Percentiles rank a stretch among this genome's conserved stretches.
phyloP scores from a whole-genome alignment of 2,329 filamentous ascomycete species.

The Sclerotinia trifoliorum region DNA sequence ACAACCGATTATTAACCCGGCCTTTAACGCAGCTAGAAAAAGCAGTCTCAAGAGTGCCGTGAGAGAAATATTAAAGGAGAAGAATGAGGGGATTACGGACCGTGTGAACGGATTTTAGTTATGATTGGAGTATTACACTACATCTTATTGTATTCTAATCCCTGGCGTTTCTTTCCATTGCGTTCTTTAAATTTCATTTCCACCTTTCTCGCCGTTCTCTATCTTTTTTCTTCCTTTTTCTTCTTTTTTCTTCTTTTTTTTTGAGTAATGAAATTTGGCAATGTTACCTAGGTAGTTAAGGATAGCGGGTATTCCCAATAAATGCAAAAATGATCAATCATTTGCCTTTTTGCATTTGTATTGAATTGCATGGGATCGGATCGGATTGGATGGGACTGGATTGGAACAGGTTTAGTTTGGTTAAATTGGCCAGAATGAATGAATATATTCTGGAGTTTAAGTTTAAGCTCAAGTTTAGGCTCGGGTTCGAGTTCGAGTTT shows the following conservation, averaged over 20 bases:
- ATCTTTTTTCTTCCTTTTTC: no score
- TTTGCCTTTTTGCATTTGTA: slow-evolving; percentile 5
- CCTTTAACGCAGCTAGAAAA: background rate
- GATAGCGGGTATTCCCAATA: background rate
- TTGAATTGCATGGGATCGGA: background rate
- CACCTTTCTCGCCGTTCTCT: background rate
- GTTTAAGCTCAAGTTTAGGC: background rate
- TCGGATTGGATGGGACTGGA: background rate
- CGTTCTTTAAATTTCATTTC: background rate
- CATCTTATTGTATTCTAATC: no score
- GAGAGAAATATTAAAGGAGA: slow-evolving; percentile 12
- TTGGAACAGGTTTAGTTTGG: no score
- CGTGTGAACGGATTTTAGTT: background rate
- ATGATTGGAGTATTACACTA: background rate
- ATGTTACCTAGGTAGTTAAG: background rate
- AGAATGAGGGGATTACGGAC: background rate
- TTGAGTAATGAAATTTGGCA: slow-evolving; percentile 4
- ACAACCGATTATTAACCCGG: slow-evolving; percentile 5
- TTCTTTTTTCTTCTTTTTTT: background rate
- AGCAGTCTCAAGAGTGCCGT: slow-evolving; percentile 17
- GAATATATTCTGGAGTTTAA: background rate
- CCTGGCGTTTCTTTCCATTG: no score
- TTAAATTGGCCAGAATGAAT: background rate
- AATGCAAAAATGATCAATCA: slow-evolving; percentile 11
- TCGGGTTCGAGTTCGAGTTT: background rate